A percentile compares a stretch with the other conserved stretches of the same genome.
These are phyloP conservation scores for Claviceps sp. DNA, from an alignment of 2,329 filamentous ascomycete genomes.

Conservation along the genomic window DNA sequence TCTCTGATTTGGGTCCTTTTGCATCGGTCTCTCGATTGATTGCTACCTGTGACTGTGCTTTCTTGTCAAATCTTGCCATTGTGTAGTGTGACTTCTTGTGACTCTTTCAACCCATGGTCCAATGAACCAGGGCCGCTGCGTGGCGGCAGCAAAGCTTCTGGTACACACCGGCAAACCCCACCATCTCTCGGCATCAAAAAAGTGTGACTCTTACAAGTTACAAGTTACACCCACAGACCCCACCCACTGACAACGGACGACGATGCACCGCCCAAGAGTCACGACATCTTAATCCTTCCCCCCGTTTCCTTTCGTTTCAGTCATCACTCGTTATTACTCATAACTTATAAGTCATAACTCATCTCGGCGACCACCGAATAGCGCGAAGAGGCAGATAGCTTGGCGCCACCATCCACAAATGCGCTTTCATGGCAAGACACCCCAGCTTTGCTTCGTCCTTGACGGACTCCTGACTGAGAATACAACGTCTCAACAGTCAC, in stretches of 20 bases:
- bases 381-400: not conserved
- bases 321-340: conserved; percentile 1
- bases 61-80: too few relatives aligned
- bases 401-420: not conserved
- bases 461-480: too few relatives aligned
- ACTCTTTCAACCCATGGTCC: too few relatives aligned
- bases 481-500: too few relatives aligned
- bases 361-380: not conserved
- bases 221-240: not conserved
- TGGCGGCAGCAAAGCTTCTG: too few relatives aligned
- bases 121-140: too few relatives aligned
- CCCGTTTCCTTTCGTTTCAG: not conserved
- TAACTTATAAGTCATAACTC: not conserved
- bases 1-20: too few relatives aligned
- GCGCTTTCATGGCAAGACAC: not conserved
- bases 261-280: not conserved
- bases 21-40: too few relatives aligned
- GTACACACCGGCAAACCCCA: too few relatives aligned
- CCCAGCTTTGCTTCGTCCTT: not conserved
- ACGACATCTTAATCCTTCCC: not conserved
- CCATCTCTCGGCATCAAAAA: not conserved
- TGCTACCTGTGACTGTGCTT: too few relatives aligned
- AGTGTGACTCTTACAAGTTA: not conserved
- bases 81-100: too few relatives aligned
- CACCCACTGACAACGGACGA: not conserved